phyloP scores from a whole-genome alignment of 768 basidiomycete genomes.

The Lentinula boryana region DNA sequence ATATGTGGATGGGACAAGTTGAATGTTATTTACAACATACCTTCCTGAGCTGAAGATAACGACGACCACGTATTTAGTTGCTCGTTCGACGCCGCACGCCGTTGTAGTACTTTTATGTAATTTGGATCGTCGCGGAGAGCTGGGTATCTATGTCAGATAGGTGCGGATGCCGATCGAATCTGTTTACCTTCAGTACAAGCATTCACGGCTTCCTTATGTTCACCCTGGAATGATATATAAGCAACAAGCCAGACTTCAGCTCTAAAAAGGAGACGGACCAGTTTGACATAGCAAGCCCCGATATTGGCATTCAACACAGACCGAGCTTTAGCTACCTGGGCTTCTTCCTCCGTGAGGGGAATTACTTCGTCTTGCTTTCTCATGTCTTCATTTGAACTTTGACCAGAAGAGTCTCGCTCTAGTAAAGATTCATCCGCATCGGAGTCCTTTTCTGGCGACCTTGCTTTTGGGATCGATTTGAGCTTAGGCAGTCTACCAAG shows the following conservation, averaged over 20 bases:
- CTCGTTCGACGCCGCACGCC: constrained; percentile 86
- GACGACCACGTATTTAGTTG: constrained; percentile 77
- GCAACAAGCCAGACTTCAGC: neutral
- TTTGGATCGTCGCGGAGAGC: constrained; percentile 82
- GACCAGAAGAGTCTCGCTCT: neutral
- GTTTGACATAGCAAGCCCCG: constrained; percentile 75
- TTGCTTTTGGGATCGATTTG: neutral
- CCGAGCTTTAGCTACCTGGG: constrained; percentile 49
- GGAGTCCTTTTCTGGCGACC: constrained; percentile 6
- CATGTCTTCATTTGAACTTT: constrained; percentile 16
- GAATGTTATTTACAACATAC: constrained; percentile 27
- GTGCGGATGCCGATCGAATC: neutral
- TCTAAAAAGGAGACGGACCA: constrained; percentile 38
- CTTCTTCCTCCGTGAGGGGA: constrained; percentile 28
- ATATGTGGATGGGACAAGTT: neutral
- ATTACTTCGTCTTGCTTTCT: constrained; percentile 16
- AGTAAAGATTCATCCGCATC: constrained; percentile 1
- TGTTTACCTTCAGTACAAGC: constrained; percentile 70
- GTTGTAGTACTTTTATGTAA: constrained; percentile 83
- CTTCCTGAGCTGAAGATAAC: constrained; percentile 78
- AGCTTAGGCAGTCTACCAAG: constrained; percentile 61
- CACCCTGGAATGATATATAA: constrained; percentile 39
- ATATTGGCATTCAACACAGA: constrained; percentile 84
- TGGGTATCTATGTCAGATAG: constrained; percentile 21
- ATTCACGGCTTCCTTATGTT: constrained; percentile 73